phyloP scores from a whole-genome alignment of 73 alveolate species.

The Blepharisma japonicum region DNA sequence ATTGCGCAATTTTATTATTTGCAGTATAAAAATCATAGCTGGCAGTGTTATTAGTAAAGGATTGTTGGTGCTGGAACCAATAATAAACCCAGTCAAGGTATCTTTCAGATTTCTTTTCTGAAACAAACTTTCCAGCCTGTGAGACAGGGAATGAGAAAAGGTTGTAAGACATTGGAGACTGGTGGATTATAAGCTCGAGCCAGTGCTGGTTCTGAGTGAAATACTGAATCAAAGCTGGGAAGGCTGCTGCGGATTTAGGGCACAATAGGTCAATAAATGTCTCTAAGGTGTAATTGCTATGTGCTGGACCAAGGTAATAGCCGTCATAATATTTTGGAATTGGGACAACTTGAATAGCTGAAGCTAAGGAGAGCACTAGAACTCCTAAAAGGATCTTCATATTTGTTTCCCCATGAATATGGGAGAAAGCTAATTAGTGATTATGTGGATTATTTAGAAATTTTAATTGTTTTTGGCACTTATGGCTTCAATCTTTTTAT shows the following conservation, averaged over 20 bases:
- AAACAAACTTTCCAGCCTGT: neutral
- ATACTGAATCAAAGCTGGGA: neutral
- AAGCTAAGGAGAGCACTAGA: neutral
- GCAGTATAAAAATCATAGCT: neutral
- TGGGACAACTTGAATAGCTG: neutral
- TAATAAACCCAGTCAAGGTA: neutral
- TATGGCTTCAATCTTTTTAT: too few relatives aligned
- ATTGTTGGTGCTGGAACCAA: conserved; percentile 1
- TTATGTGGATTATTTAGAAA: too few relatives aligned
- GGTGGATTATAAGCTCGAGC: neutral
- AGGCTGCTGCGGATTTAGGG: neutral
- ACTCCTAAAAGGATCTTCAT: neutral
- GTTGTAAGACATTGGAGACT: neutral
- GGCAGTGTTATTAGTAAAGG: neutral
- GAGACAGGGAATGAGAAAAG: neutral
- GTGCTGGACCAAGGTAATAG: conserved; percentile 4
- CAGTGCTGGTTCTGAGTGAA: conserved; percentile 11
- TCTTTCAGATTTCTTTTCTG: neutral
- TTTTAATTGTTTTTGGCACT: too few relatives aligned
- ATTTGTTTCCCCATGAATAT: conserved; percentile 4
- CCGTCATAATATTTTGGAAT: neutral
- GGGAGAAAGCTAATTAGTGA: neutral
- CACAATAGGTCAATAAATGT: neutral
- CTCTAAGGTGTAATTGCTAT: neutral
- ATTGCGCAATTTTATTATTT: neutral